Percentiles rank a stretch among this genome's conserved stretches.
phyloP scores from a whole-genome alignment of 139 green algal genomes.

The Chlamydomonas sphaeroides region DNA sequence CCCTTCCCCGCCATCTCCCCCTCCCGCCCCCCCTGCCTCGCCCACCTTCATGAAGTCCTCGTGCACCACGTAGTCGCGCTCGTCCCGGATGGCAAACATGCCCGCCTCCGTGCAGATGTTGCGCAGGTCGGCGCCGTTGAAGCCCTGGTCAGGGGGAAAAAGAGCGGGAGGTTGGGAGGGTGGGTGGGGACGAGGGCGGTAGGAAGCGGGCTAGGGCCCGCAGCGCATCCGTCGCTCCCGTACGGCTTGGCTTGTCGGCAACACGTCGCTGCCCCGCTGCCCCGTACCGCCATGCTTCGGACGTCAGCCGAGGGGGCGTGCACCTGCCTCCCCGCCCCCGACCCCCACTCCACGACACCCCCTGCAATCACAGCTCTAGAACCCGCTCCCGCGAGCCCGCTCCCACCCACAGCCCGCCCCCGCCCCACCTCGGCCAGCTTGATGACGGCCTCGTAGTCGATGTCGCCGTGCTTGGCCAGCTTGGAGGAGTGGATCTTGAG shows the following conservation, averaged over 20 bases:
- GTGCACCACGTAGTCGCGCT: slow-evolving; percentile 95
- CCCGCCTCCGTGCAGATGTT: slow-evolving; percentile 99
- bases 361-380: too few species aligned
- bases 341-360: too few species aligned
- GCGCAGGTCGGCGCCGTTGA: slow-evolving; percentile 98
- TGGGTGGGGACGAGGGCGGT: too few species aligned
- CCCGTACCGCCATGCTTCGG: too few species aligned
- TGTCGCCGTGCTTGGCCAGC: slow-evolving; percentile 98
- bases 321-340: too few species aligned
- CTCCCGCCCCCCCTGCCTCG: neutral
- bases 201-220: too few species aligned
- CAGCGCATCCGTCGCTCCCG: too few species aligned
- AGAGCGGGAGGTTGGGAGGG: neutral
- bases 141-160: slow-evolving; percentile 60
- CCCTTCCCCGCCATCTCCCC: neutral
- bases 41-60: slow-evolving; percentile 99
- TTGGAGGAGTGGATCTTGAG: slow-evolving; percentile 97
- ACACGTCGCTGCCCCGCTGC: too few species aligned
- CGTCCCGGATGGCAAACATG: slow-evolving; percentile 97
- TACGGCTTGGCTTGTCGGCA: too few species aligned
- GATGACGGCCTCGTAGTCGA: slow-evolving; percentile 98
- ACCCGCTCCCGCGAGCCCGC: too few species aligned
- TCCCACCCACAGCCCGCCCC: neutral
- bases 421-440: slow-evolving; percentile 88
- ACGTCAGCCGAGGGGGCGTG: too few species aligned